These are phyloP conservation scores for Cynara cardunculus DNA, from an alignment of 129 eudicot species.

Conservation along the genomic window DNA sequence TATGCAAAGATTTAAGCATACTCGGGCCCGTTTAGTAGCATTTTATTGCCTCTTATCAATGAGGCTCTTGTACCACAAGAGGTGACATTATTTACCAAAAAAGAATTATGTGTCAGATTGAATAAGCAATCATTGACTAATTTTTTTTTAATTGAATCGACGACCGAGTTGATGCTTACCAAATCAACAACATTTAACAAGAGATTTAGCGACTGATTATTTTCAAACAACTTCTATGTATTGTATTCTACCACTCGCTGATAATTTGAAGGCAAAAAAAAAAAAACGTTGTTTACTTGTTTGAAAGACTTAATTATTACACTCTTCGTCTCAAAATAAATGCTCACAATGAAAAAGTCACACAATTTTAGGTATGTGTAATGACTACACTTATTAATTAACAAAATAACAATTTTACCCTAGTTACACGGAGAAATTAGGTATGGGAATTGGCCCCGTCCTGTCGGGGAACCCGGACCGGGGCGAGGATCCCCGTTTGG, in stretches of 20 bases:
- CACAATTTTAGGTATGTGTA: too few relatives aligned
- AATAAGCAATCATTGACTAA: background rate
- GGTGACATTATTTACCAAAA: background rate
- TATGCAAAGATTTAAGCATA: background rate
- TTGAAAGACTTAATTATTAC: background rate
- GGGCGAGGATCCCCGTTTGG: too few relatives aligned
- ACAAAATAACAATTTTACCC: too few relatives aligned
- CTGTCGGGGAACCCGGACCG: too few relatives aligned
- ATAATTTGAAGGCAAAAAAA: background rate
- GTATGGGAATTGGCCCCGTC: too few relatives aligned
- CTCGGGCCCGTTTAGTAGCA: too few relatives aligned
- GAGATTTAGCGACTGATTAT: background rate
- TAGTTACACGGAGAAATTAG: too few relatives aligned
- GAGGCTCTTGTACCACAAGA: background rate
- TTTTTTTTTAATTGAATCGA: background rate
- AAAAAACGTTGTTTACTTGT: background rate
- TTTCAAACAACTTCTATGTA: background rate
- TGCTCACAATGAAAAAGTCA: too few relatives aligned
- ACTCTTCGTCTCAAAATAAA: too few relatives aligned
- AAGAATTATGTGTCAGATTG: background rate
- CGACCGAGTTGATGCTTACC: background rate
- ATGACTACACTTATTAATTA: too few relatives aligned
- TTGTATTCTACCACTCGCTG: background rate
- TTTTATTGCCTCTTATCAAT: background rate
- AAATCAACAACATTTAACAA: background rate